Evolutionary conservation across 1,284 basidiomycete genomes (phyloP).

Genomic region (Cryptococcus jaspeensis): DNA sequence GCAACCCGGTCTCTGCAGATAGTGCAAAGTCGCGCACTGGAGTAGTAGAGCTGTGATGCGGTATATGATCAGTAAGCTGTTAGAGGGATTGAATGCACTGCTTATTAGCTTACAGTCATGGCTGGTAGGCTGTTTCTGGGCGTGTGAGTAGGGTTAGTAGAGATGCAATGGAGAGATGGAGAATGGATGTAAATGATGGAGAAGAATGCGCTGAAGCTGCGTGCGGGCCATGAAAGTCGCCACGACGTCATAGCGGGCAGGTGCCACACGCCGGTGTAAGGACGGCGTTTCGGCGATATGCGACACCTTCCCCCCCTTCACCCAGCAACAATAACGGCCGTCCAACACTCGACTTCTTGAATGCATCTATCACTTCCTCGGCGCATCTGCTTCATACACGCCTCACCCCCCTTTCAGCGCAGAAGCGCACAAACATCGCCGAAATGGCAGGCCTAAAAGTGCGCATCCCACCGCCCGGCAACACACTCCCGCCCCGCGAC

Average conservation of each 20-base stretch:
- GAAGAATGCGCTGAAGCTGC: no score
- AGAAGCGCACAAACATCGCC: background rate
- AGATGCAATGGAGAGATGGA: background rate
- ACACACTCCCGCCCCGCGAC: background rate
- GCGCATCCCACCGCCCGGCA: background rate
- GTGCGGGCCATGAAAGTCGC: no score
- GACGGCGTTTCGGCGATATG: no score
- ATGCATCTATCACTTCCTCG: no score
- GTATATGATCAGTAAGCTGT: background rate
- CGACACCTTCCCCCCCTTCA: no score
- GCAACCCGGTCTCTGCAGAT: background rate
- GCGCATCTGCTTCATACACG: background rate
- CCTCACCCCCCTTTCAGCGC: background rate
- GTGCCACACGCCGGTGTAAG: background rate
- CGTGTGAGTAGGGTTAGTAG: background rate
- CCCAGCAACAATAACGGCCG: no score
- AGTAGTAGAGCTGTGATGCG: slow-evolving; percentile 43
- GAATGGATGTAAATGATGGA: background rate
- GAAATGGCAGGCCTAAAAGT: slow-evolving; percentile 29
- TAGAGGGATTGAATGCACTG: background rate
- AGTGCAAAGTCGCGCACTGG: slow-evolving; percentile 25
- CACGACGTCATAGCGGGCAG: background rate
- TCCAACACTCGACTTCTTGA: no score
- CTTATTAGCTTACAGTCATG: slow-evolving; percentile 13
- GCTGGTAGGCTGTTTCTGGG: background rate